These are phyloP conservation scores for Fusarium sublunatum DNA, from an alignment of 2,329 filamentous ascomycete genomes.

Conservation along the genomic window DNA sequence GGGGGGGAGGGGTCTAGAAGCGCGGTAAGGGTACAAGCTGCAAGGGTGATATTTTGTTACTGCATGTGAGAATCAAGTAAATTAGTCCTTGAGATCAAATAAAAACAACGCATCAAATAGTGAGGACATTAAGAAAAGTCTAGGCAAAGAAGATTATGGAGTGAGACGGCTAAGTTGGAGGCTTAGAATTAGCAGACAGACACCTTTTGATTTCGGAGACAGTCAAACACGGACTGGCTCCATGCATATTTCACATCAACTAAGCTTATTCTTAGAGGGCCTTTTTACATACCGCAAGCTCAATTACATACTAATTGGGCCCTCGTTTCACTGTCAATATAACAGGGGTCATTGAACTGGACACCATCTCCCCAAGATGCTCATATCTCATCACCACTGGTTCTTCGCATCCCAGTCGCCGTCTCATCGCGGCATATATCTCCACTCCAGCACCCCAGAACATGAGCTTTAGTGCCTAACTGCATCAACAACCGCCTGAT, in stretches of 20 bases:
- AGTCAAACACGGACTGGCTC: background rate
- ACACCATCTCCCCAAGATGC: background rate
- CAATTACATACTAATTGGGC: background rate
- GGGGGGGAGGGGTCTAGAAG: conserved; percentile 19
- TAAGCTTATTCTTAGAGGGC: background rate
- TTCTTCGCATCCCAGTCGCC: conserved; percentile 8
- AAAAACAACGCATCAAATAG: conserved; percentile 25
- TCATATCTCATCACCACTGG: conserved; percentile 17
- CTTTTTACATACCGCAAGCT: background rate
- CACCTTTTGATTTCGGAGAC: conserved; percentile 28
- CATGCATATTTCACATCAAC: conserved; percentile 1
- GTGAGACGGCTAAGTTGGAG: conserved; percentile 5
- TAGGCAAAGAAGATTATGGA: background rate
- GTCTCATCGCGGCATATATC: conserved; percentile 27
- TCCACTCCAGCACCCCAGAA: conserved; percentile 32
- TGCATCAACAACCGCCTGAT: conserved; percentile 41
- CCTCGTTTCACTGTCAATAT: conserved; percentile 5
- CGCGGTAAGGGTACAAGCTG: conserved; percentile 21
- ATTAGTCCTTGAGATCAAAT: conserved; percentile 3
- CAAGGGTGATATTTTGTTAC: conserved; percentile 10
- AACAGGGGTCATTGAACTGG: background rate
- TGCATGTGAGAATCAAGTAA: background rate
- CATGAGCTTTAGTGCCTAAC: conserved; percentile 31
- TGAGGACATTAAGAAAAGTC: conserved; percentile 5
- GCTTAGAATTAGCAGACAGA: conserved; percentile 5